Base-by-base conservation (phyloP, 345 rosid genomes). In the Mallotus nudiflorus region DNA sequence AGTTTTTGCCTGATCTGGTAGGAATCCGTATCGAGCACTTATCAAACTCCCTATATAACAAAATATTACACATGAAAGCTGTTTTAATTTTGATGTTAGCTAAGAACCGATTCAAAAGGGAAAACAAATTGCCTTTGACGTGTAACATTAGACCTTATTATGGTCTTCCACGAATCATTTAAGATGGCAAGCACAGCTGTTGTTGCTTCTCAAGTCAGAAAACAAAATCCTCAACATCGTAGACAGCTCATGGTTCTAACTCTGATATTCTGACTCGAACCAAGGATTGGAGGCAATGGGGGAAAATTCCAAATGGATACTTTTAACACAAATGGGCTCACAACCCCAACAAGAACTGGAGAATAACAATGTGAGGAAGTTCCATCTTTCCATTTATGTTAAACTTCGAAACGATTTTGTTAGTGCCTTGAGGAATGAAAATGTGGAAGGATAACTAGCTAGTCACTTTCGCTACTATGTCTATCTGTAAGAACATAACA, bases 391-490 rank as follows among this genome's bases (percentile, higher is more conserved):
- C 80, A 69, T 72, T 75, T 66, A 74, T 56, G 74, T 75, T 72
- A 66, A 71, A 67, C 70, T 78, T 77, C 44, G 11, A 83, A 80
- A 78, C 70, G 78, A 73, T 80, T n/a, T n/a, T 67, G 80, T 80
- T 80, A 76, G 79, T 58, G 68, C 65, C 65, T 48, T 58, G 59
- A 61, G 44, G 65, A 68, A 71, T 6, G 72, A 72, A 66, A 58
- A 40, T 15, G 39, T 73, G 42, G 40, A 52, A 29, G 7, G 75
- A 58, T 58, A 59, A 70, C 55, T 73, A 66, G 79, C 96, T 93
- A 91, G 85, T 91, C 97, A 88, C 97, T 91, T 61, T 88, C 97
- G 76, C 97, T 85, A 77, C 88, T 80, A 70, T 82, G 87, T 84
- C 97, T 88, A 67, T 78, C 97, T 93, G 97, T n/a, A 81, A 82